Base-by-base conservation (phyloP, 805 yeast genomes). In the Ogataea naganishii region DNA sequence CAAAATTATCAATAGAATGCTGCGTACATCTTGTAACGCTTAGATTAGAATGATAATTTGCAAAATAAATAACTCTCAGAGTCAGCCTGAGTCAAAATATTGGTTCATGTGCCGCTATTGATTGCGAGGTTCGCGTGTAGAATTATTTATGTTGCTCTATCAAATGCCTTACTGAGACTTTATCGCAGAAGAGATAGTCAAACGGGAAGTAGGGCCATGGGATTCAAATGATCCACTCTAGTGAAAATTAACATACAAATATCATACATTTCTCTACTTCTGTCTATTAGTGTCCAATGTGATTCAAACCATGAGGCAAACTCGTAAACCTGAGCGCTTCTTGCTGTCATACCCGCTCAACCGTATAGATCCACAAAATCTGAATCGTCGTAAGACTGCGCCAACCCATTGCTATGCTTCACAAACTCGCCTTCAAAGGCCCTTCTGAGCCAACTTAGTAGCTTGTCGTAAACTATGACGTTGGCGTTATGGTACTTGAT, bases 401-500 rank as follows among this genome's bases (percentile, higher is more conserved):
- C n/a, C n/a, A n/a, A n/a, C n/a, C n/a, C n/a, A n/a, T n/a, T 18
- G n/a, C 18, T 21, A 10, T 18, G 10, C 8, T 39, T 37, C 15
- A 51, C 62, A 40, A 61, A 69, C 14, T 52, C 58, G 2, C 77
- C 78, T 13, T 43, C 52, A 43, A 74, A 81, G 0, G 88, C 88
- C 35, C 62, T 60, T 30, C 52, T 53, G 24, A 79, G 54, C 94
- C 94, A 82, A 31, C 52, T 51, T 15, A 80, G 51, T 23, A 82
- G 55, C 51, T 74, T 74, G 48, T 81, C 83, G 48, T 69, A 80
- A 13, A 82, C 77, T 7, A 82, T 70, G n/a, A 47, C 59, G 42
- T 72, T 69, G 3, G 84, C 89, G 49, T 81, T 79, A 49, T 82
- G 89, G 53, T 70, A 76, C 26, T 72, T 58, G 35, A 82, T 80